These are phyloP conservation scores for Poronia punctata DNA, from an alignment of 495 filamentous ascomycete species.

Conservation along the genomic window DNA sequence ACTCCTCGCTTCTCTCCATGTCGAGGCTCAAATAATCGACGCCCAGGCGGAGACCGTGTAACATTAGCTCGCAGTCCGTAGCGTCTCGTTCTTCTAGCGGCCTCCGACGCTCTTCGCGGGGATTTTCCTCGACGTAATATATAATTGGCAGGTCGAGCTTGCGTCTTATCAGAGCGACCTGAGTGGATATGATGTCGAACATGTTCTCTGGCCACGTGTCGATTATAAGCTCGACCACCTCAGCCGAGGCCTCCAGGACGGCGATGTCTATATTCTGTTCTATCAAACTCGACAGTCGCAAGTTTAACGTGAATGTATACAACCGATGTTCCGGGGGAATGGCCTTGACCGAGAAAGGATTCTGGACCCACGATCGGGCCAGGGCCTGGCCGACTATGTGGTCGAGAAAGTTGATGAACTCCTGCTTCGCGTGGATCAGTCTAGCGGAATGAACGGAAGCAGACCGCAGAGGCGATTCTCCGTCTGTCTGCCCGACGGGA, in stretches of 20 bases:
- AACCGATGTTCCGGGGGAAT: slow-evolving; percentile 58
- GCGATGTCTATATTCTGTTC: slow-evolving; percentile 49
- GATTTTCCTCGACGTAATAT: slow-evolving; percentile 53
- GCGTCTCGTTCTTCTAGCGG: slow-evolving; percentile 32
- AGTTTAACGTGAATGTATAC: slow-evolving; percentile 58
- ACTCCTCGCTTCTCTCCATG: slow-evolving; percentile 46
- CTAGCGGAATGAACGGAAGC: slow-evolving; percentile 43
- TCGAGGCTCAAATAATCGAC: slow-evolving; percentile 70
- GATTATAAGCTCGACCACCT: slow-evolving; percentile 67
- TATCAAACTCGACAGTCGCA: slow-evolving; percentile 56
- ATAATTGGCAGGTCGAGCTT: slow-evolving; percentile 63
- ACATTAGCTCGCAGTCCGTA: slow-evolving; percentile 54
- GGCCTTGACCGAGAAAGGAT: slow-evolving; percentile 63
- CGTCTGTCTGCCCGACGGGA: slow-evolving; percentile 26
- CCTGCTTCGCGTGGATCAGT: slow-evolving; percentile 64
- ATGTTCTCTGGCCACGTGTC: slow-evolving; percentile 51
- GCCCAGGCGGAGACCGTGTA: slow-evolving; percentile 62
- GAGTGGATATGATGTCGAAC: slow-evolving; percentile 46
- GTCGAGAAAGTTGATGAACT: slow-evolving; percentile 65
- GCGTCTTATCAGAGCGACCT: slow-evolving; percentile 54
- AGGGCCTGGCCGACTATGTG: slow-evolving; percentile 53
- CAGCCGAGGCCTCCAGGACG: slow-evolving; percentile 59
- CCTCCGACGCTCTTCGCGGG: slow-evolving; percentile 37
- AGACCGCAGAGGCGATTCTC: slow-evolving; percentile 42
- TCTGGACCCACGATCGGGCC: slow-evolving; percentile 53